Evolutionary conservation across 2,329 filamentous ascomycete species (phyloP).

Genomic region (Penicillium sp.): DNA sequence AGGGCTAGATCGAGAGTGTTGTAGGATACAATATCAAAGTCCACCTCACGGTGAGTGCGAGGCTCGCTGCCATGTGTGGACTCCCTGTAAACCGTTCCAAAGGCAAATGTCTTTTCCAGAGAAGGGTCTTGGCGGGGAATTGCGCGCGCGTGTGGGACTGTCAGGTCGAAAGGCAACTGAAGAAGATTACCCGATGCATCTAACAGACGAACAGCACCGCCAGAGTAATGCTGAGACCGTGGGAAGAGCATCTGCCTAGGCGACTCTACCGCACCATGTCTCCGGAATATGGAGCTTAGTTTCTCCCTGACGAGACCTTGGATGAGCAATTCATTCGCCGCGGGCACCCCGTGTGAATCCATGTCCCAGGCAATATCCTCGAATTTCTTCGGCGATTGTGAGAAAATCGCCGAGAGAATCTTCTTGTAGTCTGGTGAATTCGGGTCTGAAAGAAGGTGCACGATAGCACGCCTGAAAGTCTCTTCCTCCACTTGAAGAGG

Average conservation of each 20-base stretch:
- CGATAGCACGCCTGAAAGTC: slow-evolving; percentile 75
- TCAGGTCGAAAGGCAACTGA: slow-evolving; percentile 91
- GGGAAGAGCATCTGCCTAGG: slow-evolving; percentile 73
- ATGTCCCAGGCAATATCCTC: slow-evolving; percentile 79
- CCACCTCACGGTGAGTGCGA: slow-evolving; percentile 76
- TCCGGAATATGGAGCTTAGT: slow-evolving; percentile 71
- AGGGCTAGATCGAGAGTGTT: slow-evolving; percentile 75
- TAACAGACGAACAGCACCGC: slow-evolving; percentile 71
- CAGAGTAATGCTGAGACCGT: slow-evolving; percentile 69
- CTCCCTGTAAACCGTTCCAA: slow-evolving; percentile 82
- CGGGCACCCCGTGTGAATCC: slow-evolving; percentile 51
- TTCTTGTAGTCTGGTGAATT: slow-evolving; percentile 84
- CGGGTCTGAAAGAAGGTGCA: slow-evolving; percentile 68
- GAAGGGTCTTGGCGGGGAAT: slow-evolving; percentile 63
- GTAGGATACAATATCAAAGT: slow-evolving; percentile 90
- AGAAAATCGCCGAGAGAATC: slow-evolving; percentile 80
- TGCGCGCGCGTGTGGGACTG: slow-evolving; percentile 77
- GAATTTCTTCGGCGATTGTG: slow-evolving; percentile 66
- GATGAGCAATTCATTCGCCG: slow-evolving; percentile 55
- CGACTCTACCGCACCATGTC: slow-evolving; percentile 82
- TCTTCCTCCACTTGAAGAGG: slow-evolving; percentile 92
- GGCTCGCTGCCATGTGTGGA: slow-evolving; percentile 74
- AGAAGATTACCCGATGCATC: slow-evolving; percentile 80
- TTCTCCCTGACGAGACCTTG: slow-evolving; percentile 69
- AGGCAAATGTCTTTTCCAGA: slow-evolving; percentile 73